Evolutionary conservation across 352 stramenopile genomes (phyloP), one percentile per base, ranked within the genome.

Genomic region (Thraustotheca clavata): DNA sequence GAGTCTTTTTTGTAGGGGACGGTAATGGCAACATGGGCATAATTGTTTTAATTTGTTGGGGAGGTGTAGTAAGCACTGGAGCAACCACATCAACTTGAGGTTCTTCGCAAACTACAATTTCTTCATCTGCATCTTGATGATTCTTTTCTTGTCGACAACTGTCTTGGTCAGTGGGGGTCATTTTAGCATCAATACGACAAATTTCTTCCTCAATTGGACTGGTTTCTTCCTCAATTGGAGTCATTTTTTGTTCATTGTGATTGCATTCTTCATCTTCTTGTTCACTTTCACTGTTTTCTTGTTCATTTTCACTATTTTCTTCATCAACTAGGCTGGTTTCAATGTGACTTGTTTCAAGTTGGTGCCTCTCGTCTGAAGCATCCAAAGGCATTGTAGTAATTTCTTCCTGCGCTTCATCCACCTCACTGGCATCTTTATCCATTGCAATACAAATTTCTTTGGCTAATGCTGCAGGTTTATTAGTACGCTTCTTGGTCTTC

Each of bases 261-360:
- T n/a, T n/a, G 38, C 38, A 20, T 46, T 20, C 20, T 46, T 46
- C 39, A 46, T 46, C 18, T 24, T 11, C 20, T 24, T 26, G 12
- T 29, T 24, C 46, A n/a, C n/a, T n/a, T n/a, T n/a, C n/a, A 29
- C 24, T 12, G 11, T 26, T 52, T 52, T 52, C 46, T 52, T 52
- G 43, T 50, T 27, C 14, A 33, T 50, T n/a, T 59, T 59, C 14
- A 9, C 8, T 43, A 46, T 1, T 39, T 59, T 59, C 49, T 59
- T 59, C 31, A 33, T 52, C 22, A 27, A 52, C 18, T 22, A 18
- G 14, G 8, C 8, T 27, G 43, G 8, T 18, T 22, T 8, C 43
- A 27, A n/a, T n/a, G n/a, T 46, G 39, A 20, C 20, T 46, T 46
- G 18, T 20, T 46, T 46, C 20, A 24, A 29, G 24, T 52, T 52